Evolutionary conservation across 2,329 filamentous ascomycete species (phyloP).

Genomic region (Esteya vermicola): DNA sequence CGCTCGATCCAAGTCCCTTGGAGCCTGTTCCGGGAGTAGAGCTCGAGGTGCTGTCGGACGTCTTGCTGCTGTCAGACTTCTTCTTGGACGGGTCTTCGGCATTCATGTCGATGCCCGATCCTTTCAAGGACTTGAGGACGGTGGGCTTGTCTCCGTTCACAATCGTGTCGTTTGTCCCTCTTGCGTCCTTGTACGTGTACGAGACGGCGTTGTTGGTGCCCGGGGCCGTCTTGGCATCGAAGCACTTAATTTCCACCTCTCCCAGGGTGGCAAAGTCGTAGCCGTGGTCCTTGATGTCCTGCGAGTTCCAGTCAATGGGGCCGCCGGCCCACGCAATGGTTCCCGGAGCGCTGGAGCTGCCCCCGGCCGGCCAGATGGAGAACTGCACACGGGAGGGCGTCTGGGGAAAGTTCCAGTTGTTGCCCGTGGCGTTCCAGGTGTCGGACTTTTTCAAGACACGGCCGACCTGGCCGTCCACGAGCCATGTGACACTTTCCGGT

Average conservation of each 20-base stretch:
- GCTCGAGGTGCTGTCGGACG: too few species aligned
- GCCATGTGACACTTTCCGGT: constrained; percentile 74
- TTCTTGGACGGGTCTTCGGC: too few species aligned
- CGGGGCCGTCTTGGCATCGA: constrained; percentile 44
- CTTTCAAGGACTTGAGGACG: constrained; percentile 63
- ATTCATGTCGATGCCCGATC: constrained; percentile 65
- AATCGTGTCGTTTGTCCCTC: constrained; percentile 63
- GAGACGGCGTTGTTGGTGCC: constrained; percentile 56
- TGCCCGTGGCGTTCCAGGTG: constrained; percentile 74
- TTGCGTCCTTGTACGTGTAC: constrained; percentile 58
- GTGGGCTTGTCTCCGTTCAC: constrained; percentile 61
- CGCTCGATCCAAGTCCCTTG: too few species aligned
- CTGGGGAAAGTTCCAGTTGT: constrained; percentile 80
- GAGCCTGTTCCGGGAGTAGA: too few species aligned
- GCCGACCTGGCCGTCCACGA: constrained; percentile 64
- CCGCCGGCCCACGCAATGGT: constrained; percentile 90
- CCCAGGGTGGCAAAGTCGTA: constrained; percentile 80
- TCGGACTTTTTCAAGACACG: constrained; percentile 61
- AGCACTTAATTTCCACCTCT: constrained; percentile 76
- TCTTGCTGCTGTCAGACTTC: too few species aligned
- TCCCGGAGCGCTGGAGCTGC: constrained; percentile 61
- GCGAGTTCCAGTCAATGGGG: constrained; percentile 72
- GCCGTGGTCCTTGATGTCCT: constrained; percentile 60
- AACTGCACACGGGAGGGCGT: constrained; percentile 83
- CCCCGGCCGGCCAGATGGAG: constrained; percentile 90